Conservation (phyloP, 441 rosid species). For the Corymbia calophylla region DNA sequence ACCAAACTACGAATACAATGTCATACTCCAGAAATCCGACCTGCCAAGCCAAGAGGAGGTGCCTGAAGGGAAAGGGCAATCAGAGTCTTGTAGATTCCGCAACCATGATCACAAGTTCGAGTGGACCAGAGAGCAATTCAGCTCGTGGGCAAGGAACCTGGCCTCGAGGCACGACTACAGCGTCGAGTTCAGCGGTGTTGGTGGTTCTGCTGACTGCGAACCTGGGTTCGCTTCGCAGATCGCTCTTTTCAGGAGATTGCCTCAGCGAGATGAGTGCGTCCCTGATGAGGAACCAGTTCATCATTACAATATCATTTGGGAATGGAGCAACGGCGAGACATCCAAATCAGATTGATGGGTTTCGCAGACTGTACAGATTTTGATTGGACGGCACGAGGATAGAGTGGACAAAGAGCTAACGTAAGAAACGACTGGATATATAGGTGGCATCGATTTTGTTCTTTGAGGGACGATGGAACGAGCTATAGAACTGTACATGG, state of each 20-base stretch:
- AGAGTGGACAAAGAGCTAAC: background rate
- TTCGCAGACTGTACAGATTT: background rate
- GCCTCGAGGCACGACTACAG: slow-evolving; percentile 53
- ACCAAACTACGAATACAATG: slow-evolving; percentile 88
- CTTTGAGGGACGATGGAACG: background rate
- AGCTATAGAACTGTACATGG: background rate
- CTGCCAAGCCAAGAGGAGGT: slow-evolving; percentile 47
- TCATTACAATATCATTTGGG: background rate
- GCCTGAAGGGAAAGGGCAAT: slow-evolving; percentile 39
- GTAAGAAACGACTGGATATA: background rate
- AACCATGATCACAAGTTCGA: slow-evolving; percentile 98
- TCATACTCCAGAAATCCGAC: slow-evolving; percentile 59
- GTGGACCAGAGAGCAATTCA: slow-evolving; percentile 92
- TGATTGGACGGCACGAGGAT: background rate
- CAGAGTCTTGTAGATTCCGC: slow-evolving; percentile 60
- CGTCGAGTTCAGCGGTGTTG: slow-evolving; percentile 85
- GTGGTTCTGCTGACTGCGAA: slow-evolving; percentile 60
- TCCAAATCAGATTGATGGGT: background rate
- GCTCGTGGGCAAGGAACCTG: slow-evolving; percentile 61
- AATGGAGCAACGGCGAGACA: background rate
- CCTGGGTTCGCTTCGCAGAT: slow-evolving; percentile 97
- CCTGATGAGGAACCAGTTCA: background rate
- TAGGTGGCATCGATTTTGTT: background rate
- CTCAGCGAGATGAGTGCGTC: background rate
- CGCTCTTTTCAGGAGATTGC: slow-evolving; percentile 49